Conservation (phyloP, 306 rosid genomes). For the Begonia fuchsioides region DNA sequence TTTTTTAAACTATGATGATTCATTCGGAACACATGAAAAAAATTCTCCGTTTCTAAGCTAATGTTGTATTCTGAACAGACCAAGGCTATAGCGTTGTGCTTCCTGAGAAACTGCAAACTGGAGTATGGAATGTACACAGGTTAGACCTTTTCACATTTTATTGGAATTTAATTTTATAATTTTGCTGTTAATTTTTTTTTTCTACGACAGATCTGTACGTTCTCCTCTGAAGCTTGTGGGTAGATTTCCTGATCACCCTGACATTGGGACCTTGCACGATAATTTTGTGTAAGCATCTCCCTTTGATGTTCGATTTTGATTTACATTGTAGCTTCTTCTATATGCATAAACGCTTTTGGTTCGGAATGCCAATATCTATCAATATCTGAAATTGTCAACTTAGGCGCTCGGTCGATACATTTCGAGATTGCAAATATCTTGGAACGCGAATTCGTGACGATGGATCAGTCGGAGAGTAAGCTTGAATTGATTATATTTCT, state of each 20-base stretch:
- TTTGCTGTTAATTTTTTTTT: neutral
- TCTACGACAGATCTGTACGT: constrained; percentile 45
- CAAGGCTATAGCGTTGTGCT: constrained; percentile 85
- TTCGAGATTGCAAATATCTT: constrained; percentile 72
- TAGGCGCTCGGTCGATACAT: constrained; percentile 70
- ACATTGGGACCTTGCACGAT: constrained; percentile 78
- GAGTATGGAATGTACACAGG: constrained; percentile 97
- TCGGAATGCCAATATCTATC: too few species aligned
- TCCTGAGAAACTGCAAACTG: constrained; percentile 89
- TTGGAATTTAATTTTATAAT: too few species aligned
- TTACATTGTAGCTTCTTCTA: too few species aligned
- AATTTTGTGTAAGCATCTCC: constrained; percentile 76
- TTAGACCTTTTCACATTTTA: constrained; percentile 7
- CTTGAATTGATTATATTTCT: constrained; percentile 1
- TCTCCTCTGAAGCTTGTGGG: constrained; percentile 70
- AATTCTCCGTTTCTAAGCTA: neutral
- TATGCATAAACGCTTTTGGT: too few species aligned
- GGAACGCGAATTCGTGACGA: constrained; percentile 90
- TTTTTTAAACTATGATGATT: too few species aligned
- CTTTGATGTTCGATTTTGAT: neutral
- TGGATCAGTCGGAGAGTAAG: constrained; percentile 97
- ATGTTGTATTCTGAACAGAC: constrained; percentile 46
- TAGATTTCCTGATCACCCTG: constrained; percentile 72
- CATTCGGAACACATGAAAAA: too few species aligned
- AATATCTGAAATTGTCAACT: too few species aligned